Evolutionary conservation across 1,284 basidiomycete species (phyloP).

Genomic region (Trametes polyzona): DNA sequence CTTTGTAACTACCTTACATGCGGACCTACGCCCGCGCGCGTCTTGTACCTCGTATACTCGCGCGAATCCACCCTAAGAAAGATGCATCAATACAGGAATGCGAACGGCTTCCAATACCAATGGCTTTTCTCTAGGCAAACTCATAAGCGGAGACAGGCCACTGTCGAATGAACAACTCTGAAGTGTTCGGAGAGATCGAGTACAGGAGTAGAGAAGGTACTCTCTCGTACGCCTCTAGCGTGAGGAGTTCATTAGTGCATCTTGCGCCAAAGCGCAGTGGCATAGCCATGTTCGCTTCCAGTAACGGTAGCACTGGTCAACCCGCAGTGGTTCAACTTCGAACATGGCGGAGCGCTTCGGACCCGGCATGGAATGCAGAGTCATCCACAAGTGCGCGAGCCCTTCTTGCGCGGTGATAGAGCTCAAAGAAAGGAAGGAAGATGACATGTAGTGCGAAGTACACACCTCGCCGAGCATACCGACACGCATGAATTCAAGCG

Average conservation of each 20-base stretch:
- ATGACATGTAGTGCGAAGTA: neutral
- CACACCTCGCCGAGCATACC: slow-evolving; percentile 88
- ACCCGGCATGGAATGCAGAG: neutral
- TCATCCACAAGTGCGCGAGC: too few species aligned
- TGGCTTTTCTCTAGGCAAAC: neutral
- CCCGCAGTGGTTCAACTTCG: neutral
- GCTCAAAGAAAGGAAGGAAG: neutral
- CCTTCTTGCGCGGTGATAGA: too few species aligned
- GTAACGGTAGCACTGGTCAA: neutral
- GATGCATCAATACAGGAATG: neutral
- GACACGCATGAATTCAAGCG: slow-evolving; percentile 66
- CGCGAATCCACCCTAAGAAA: slow-evolving; percentile 81
- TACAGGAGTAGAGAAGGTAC: too few species aligned
- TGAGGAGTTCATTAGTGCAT: too few species aligned
- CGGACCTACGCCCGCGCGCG: slow-evolving; percentile 60
- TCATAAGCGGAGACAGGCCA: too few species aligned
- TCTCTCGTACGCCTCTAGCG: too few species aligned
- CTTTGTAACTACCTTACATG: slow-evolving; percentile 91
- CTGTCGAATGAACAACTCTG: too few species aligned
- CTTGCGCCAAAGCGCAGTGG: too few species aligned
- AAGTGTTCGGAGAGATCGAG: too few species aligned
- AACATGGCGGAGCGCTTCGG: neutral
- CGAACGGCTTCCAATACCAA: neutral
- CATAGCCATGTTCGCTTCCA: neutral
- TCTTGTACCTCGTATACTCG: slow-evolving; percentile 90